Conservation (phyloP, 1,284 basidiomycete genomes). For the Blastosporella zonata region DNA sequence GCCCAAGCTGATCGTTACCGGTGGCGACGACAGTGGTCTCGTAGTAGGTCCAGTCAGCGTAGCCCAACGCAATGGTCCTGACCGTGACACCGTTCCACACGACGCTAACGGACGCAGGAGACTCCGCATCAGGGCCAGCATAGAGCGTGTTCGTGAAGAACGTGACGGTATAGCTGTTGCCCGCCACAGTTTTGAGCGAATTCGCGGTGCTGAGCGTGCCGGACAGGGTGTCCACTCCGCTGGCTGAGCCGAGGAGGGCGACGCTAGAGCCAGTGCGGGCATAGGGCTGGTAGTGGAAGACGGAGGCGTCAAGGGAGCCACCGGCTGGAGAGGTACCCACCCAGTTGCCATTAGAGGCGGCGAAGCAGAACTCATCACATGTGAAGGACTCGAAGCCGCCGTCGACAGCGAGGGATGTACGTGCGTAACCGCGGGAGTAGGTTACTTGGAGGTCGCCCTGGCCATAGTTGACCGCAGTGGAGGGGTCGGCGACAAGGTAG, state of each 20-base stretch:
- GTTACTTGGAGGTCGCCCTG: constrained; percentile 39
- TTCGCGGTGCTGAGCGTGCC: constrained; percentile 25
- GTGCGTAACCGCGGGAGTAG: constrained; percentile 37
- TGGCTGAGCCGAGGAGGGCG: constrained; percentile 28
- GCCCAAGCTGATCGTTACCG: constrained; percentile 24
- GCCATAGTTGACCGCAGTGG: constrained; percentile 38
- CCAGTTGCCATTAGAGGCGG: constrained; percentile 25
- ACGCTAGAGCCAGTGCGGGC: constrained; percentile 27
- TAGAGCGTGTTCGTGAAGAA: constrained; percentile 28
- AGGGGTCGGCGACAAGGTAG: constrained; percentile 35
- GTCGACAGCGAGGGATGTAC: constrained; percentile 22
- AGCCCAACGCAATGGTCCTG: constrained; percentile 20
- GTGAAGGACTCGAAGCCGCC: constrained; percentile 30
- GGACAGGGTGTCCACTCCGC: constrained; percentile 22
- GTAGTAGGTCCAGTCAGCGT: constrained; percentile 23
- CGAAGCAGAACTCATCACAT: constrained; percentile 29
- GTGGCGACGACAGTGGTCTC: constrained; percentile 20
- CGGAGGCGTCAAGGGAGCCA: constrained; percentile 27
- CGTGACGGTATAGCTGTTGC: constrained; percentile 25
- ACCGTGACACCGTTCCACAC: constrained; percentile 28
- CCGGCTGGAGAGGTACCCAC: constrained; percentile 23
- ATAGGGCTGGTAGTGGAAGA: constrained; percentile 29
- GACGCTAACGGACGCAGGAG: constrained; percentile 24
- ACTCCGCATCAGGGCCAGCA: constrained; percentile 21
- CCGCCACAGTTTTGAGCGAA: constrained; percentile 23